Conservation (phyloP, 306 rosid species). For the Pachyrhizus erosus region DNA sequence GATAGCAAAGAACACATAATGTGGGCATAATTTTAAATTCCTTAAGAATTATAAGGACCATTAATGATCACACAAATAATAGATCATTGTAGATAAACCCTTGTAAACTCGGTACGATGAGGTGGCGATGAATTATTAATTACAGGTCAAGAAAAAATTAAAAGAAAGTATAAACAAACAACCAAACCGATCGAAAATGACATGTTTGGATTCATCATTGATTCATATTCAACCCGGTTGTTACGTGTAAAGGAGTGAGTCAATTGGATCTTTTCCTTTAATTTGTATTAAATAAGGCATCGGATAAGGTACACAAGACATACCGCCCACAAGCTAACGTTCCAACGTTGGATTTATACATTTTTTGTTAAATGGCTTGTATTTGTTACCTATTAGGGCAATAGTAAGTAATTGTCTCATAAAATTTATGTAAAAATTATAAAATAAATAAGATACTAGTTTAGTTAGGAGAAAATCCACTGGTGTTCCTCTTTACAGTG, state of each 20-base stretch:
- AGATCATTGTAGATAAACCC: background rate
- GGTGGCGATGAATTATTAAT: too few species aligned
- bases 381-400: background rate
- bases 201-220: background rate
- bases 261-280: background rate
- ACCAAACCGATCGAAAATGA: background rate
- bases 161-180: too few species aligned
- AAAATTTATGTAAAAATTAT: too few species aligned
- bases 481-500: too few species aligned
- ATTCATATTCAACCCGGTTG: constrained; percentile 3
- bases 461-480: too few species aligned
- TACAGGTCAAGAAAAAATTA: too few species aligned
- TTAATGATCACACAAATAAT: background rate
- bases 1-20: too few species aligned
- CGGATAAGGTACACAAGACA: background rate
- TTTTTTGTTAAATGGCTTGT: background rate
- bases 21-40: too few species aligned
- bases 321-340: background rate
- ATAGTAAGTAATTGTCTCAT: too few species aligned
- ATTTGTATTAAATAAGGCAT: background rate
- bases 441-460: too few species aligned
- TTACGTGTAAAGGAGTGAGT: background rate
- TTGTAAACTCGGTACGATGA: too few species aligned
- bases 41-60: background rate
- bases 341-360: background rate